Percentiles rank a stretch among this genome's conserved stretches.
Conservation (phyloP, 106 monocot genomes). For the Phalaenopsis equestris region DNA sequence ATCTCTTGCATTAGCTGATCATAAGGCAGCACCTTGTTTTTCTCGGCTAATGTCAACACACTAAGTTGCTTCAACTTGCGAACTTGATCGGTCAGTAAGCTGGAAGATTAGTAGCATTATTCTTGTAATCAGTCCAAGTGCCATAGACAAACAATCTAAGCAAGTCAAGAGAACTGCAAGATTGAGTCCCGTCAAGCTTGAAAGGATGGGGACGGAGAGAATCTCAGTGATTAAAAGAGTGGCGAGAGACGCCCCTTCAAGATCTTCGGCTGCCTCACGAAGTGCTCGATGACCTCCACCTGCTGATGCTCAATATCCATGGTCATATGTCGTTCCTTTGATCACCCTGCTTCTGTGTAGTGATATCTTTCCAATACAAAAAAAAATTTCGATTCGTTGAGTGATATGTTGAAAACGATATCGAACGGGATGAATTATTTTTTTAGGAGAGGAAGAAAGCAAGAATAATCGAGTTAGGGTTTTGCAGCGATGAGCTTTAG, state of each 20-base stretch:
- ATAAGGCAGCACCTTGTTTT: too few relatives aligned
- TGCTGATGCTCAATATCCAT: slow-evolving; percentile 95
- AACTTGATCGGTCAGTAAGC: too few relatives aligned
- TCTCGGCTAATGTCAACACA: too few relatives aligned
- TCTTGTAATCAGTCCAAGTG: slow-evolving; percentile 86
- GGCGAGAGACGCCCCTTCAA: slow-evolving; percentile 31
- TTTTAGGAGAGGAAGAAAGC: neutral
- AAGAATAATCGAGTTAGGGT: neutral
- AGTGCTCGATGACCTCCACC: slow-evolving; percentile 75
- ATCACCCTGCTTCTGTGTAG: neutral
- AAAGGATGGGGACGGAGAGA: slow-evolving; percentile 57
- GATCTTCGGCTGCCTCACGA: slow-evolving; percentile 35
- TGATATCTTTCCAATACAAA: neutral
- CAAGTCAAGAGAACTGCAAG: slow-evolving; percentile 44
- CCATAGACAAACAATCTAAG: slow-evolving; percentile 92
- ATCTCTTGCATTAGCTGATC: too few relatives aligned
- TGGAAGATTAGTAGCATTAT: too few relatives aligned
- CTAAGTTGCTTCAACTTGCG: too few relatives aligned
- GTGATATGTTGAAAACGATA: neutral
- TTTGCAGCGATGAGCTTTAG: neutral
- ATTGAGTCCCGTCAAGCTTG: slow-evolving; percentile 68
- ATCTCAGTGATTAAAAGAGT: slow-evolving; percentile 74
- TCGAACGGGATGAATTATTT: neutral
- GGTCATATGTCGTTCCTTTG: neutral
- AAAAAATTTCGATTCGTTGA: too few relatives aligned